These are phyloP conservation scores for Termitomyces sp. DNA, from an alignment of 1,284 basidiomycete genomes.

Conservation along the genomic window DNA sequence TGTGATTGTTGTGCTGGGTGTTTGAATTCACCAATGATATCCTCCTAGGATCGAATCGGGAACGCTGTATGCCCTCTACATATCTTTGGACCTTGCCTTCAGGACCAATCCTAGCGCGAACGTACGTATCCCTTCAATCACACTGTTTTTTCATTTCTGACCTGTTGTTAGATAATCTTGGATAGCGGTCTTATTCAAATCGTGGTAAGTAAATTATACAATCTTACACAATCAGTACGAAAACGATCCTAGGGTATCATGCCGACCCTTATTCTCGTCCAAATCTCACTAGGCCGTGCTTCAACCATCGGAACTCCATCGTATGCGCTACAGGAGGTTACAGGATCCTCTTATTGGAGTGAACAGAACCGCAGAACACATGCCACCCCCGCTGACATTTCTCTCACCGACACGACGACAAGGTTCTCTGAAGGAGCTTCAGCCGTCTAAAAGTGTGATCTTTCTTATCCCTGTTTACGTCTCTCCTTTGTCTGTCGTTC, in stretches of 20 bases:
- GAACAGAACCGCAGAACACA: slow-evolving; percentile 1
- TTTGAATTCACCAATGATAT: slow-evolving; percentile 5
- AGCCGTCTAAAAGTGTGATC: background rate
- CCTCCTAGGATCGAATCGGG: slow-evolving; percentile 23
- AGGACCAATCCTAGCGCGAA: slow-evolving; percentile 14
- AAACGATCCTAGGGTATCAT: slow-evolving; percentile 23
- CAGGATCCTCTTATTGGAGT: slow-evolving; percentile 2
- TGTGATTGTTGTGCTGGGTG: slow-evolving; percentile 18
- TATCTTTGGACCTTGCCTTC: slow-evolving; percentile 23
- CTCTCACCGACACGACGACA: background rate
- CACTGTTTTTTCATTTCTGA: background rate
- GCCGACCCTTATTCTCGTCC: slow-evolving; percentile 29
- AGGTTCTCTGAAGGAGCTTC: background rate
- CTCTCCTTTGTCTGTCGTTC: background rate
- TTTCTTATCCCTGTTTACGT: background rate
- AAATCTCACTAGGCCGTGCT: slow-evolving; percentile 16
- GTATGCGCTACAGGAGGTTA: background rate
- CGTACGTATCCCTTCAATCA: slow-evolving; percentile 4
- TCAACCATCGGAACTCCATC: slow-evolving; percentile 4
- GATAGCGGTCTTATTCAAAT: slow-evolving; percentile 26
- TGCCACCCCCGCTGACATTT: background rate
- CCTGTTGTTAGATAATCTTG: slow-evolving; percentile 17
- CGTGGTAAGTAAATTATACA: slow-evolving; percentile 13
- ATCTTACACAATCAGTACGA: background rate
- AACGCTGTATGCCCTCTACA: slow-evolving; percentile 24